Conservation (phyloP, 371 early-diverging fungal species). For the Synchytrium microbalum region DNA sequence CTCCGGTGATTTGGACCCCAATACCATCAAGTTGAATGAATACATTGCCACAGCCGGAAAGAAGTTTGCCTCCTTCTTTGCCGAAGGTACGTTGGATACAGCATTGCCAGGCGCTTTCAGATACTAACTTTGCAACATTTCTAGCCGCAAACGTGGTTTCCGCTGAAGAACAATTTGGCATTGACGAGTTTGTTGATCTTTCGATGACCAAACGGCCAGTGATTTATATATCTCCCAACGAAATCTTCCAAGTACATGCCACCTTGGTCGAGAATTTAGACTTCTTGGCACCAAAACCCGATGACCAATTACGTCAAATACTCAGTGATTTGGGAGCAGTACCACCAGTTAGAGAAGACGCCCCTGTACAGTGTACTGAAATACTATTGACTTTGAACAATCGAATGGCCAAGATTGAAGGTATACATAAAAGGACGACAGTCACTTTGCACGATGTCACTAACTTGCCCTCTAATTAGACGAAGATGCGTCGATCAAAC, state of each 20-base stretch:
- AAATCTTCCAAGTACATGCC: slow-evolving; percentile 81
- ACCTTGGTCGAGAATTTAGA: slow-evolving; percentile 69
- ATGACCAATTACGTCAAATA: slow-evolving; percentile 72
- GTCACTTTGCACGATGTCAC: slow-evolving; percentile 1
- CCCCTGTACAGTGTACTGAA: slow-evolving; percentile 46
- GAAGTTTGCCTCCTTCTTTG: slow-evolving; percentile 69
- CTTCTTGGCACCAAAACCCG: slow-evolving; percentile 36
- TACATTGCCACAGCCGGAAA: slow-evolving; percentile 68
- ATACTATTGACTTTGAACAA: slow-evolving; percentile 63
- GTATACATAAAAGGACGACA: slow-evolving; percentile 8
- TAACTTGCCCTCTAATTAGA: slow-evolving; percentile 35
- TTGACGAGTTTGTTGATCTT: slow-evolving; percentile 83
- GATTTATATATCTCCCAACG: slow-evolving; percentile 80
- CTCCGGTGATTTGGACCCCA: slow-evolving; percentile 50
- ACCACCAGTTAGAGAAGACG: slow-evolving; percentile 50
- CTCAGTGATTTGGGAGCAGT: slow-evolving; percentile 76
- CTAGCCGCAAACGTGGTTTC: slow-evolving; percentile 71
- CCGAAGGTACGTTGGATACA: slow-evolving; percentile 42
- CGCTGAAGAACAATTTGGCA: slow-evolving; percentile 82
- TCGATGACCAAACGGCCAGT: slow-evolving; percentile 74
- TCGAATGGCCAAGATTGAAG: slow-evolving; percentile 48
- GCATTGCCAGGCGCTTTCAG: not conserved
- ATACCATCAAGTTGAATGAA: slow-evolving; percentile 41
- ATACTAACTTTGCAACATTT: too few relatives aligned
- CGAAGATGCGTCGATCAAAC: slow-evolving; percentile 52